Evolutionary conservation across 2,329 filamentous ascomycete species (phyloP).

Genomic region (Paramyrothecium sp.): DNA sequence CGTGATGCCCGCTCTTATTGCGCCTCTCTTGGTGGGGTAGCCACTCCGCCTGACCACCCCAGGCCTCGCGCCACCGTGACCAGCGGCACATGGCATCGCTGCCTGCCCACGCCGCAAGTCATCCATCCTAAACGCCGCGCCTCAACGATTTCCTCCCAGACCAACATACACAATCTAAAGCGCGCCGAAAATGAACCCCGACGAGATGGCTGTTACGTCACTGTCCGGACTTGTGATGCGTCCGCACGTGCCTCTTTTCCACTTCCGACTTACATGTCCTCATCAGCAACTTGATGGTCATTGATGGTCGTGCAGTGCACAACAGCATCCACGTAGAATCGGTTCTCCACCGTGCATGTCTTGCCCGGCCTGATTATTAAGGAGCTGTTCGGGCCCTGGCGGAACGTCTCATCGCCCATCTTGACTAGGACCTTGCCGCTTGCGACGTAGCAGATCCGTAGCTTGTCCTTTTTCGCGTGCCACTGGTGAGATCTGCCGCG

Average conservation of each 20-base stretch:
- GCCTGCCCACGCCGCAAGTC: not conserved
- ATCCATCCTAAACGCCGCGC: not conserved
- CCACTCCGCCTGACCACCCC: not conserved
- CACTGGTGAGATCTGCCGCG: constrained; percentile 33
- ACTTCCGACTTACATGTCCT: no score
- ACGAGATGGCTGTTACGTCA: not conserved
- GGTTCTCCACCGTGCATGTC: constrained; percentile 38
- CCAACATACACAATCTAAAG: no score
- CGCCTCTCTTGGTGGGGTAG: not conserved
- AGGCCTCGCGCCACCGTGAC: not conserved
- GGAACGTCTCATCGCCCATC: constrained; percentile 33
- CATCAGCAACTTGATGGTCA: not conserved
- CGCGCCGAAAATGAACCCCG: no score
- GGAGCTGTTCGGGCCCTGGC: constrained; percentile 41
- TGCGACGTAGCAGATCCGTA: constrained; percentile 38
- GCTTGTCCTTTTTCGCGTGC: constrained; percentile 20
- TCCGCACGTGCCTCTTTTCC: not conserved
- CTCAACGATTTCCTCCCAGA: not conserved
- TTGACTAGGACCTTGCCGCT: constrained; percentile 39
- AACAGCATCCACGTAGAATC: constrained; percentile 40
- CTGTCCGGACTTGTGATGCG: not conserved
- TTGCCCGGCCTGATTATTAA: constrained; percentile 39
- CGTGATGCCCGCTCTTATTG: not conserved
- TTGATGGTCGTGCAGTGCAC: constrained; percentile 38
- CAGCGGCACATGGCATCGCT: not conserved